Evolutionary conservation across 2,329 filamentous ascomycete genomes (phyloP).

Genomic region (Fusarium acutatum): DNA sequence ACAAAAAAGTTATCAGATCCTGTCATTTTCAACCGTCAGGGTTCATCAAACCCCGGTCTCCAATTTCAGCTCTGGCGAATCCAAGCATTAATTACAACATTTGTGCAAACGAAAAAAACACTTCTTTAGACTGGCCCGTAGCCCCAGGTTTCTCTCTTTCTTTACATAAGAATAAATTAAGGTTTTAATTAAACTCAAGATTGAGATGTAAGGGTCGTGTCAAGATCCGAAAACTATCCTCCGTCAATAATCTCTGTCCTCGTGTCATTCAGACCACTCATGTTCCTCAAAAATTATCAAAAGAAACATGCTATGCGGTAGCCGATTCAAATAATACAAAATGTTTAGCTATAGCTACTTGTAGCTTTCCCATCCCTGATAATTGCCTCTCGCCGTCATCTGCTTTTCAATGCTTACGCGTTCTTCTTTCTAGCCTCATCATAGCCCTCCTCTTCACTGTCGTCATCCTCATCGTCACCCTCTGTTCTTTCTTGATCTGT

Average conservation of each 20-base stretch:
- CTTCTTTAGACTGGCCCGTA: background rate
- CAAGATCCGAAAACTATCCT: background rate
- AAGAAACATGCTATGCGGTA: background rate
- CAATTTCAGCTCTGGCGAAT: background rate
- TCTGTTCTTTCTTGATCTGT: constrained; percentile 54
- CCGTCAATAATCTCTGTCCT: background rate
- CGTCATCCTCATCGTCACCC: constrained; percentile 48
- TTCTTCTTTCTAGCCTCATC: constrained; percentile 56
- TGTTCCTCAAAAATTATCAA: background rate
- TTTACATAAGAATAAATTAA: background rate
- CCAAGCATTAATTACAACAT: background rate
- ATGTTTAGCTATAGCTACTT: constrained; percentile 11
- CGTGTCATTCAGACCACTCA: background rate
- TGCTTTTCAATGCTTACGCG: constrained; percentile 27
- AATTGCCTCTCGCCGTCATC: background rate
- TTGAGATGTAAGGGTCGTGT: background rate
- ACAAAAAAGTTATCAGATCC: constrained; percentile 25
- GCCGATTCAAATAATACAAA: constrained; percentile 23
- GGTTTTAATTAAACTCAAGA: background rate
- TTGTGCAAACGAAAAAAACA: background rate
- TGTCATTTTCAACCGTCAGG: background rate
- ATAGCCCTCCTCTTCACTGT: constrained; percentile 54
- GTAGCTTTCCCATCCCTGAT: background rate
- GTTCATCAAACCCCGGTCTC: background rate
- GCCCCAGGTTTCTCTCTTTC: background rate